Evolutionary conservation across 75 land plant genomes (phyloP).

Genomic region (Cryptomeria japonica): DNA sequence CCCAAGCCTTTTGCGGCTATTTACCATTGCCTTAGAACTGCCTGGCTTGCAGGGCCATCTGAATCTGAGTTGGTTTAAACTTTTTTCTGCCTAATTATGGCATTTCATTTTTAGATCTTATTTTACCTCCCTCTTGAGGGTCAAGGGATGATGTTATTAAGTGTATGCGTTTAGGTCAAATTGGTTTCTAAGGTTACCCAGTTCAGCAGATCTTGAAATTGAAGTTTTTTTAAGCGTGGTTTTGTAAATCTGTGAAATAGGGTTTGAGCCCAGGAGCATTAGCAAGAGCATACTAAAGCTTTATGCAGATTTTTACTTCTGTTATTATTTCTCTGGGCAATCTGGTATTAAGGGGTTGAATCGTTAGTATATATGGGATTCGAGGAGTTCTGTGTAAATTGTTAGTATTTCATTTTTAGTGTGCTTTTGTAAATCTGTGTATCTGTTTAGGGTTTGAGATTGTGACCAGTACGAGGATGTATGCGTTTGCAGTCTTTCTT

Average conservation of each 20-base stretch:
- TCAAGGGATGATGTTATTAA: not conserved
- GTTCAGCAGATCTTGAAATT: not conserved
- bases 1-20: constrained; percentile 33
- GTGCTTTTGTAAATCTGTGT: no score
- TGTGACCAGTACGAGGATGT: no score
- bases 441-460: no score
- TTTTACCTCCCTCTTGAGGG: not conserved
- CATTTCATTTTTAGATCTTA: not conserved
- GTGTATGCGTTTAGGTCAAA: not conserved
- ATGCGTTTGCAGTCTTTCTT: no score
- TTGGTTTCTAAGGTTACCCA: not conserved
- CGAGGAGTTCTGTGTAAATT: no score
- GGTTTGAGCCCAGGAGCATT: not conserved
- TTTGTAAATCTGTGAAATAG: not conserved
- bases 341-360: not conserved
- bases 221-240: not conserved
- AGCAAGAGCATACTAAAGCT: not conserved
- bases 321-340: not conserved
- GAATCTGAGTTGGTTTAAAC: constrained; percentile 8
- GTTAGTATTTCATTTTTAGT: no score
- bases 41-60: constrained; percentile 1
- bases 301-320: no score
- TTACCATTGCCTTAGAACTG: constrained; percentile 44
- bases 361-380: no score
- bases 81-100: not conserved